A percentile compares a stretch with the other conserved stretches of the same genome.
Evolutionary conservation across 208 protist genomes (phyloP).

Genomic region (Trypanosoma platydactyli): DNA sequence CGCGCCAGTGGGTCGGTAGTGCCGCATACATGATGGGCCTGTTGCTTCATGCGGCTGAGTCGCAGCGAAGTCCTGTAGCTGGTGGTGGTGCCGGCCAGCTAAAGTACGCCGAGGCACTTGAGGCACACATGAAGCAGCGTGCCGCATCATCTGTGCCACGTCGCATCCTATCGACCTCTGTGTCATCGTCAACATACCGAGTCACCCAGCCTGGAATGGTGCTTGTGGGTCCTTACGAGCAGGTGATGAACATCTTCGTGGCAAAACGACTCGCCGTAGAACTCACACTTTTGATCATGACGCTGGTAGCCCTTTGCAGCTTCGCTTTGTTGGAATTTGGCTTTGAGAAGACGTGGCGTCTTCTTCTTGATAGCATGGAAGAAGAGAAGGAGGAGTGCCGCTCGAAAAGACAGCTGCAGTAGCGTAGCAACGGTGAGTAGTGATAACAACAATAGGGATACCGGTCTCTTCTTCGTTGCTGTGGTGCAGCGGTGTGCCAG

Average conservation of each 20-base stretch:
- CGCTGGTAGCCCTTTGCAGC: constrained; percentile 30
- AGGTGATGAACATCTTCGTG: constrained; percentile 53
- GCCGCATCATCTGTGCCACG: background rate
- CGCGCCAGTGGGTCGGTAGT: constrained; percentile 40
- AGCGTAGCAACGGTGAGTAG: no score
- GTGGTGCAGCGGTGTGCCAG: no score
- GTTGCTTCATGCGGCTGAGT: constrained; percentile 40
- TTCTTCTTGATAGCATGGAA: constrained; percentile 18
- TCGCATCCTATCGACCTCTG: constrained; percentile 9
- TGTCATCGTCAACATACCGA: constrained; percentile 27
- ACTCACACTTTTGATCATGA: constrained; percentile 22
- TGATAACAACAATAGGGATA: no score
- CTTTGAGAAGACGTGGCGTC: constrained; percentile 23
- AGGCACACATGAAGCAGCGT: constrained; percentile 50
- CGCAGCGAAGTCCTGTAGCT: constrained; percentile 51
- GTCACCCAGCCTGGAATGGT: constrained; percentile 37
- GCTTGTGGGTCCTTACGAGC: constrained; percentile 64
- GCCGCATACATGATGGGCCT: constrained; percentile 57
- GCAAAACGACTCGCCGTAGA: constrained; percentile 45
- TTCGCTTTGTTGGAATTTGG: constrained; percentile 65
- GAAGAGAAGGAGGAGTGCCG: background rate
- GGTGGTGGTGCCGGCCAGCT: constrained; percentile 30
- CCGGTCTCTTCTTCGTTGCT: no score
- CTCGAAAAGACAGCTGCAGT: no score
- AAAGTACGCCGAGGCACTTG: constrained; percentile 46